Percentiles rank a stretch among this genome's conserved stretches.
Conservation (phyloP, 345 rosid genomes). For the Trapa incisa region DNA sequence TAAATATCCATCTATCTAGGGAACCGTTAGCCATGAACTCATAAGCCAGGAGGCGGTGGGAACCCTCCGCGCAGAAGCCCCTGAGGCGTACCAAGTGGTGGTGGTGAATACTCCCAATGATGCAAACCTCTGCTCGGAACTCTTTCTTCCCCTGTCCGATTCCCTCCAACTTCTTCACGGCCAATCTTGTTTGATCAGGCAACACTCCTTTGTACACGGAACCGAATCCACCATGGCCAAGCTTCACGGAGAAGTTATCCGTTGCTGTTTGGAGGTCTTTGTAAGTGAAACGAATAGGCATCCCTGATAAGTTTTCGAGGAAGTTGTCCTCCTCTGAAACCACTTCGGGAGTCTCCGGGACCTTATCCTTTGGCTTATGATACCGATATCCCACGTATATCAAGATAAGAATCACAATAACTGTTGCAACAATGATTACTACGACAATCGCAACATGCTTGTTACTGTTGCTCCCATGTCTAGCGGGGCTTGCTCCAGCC, state of each 20-base stretch:
- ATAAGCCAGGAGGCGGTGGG: slow-evolving; percentile 18
- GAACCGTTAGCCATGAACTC: slow-evolving; percentile 27
- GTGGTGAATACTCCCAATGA: slow-evolving; percentile 24
- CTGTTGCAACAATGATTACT: slow-evolving; percentile 14
- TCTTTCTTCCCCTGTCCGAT: slow-evolving; percentile 12
- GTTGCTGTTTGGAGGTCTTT: slow-evolving; percentile 26
- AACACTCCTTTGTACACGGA: slow-evolving; percentile 26
- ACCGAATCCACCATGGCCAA: slow-evolving; percentile 35
- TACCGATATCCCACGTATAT: slow-evolving; percentile 23
- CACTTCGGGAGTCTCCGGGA: slow-evolving; percentile 11
- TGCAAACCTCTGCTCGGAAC: slow-evolving; percentile 23
- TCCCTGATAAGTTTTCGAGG: slow-evolving; percentile 8
- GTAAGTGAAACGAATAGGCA: slow-evolving; percentile 14
- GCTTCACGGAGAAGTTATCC: slow-evolving; percentile 18
- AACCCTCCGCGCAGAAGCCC: slow-evolving; percentile 30
- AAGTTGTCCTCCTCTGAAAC: slow-evolving; percentile 27
- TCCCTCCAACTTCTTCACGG: slow-evolving; percentile 26
- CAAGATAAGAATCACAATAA: slow-evolving; percentile 18
- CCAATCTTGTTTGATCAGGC: slow-evolving; percentile 2
- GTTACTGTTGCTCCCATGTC: neutral
- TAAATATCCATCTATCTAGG: slow-evolving; percentile 17
- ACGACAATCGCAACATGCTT: slow-evolving; percentile 13
- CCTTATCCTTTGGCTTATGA: slow-evolving; percentile 5
- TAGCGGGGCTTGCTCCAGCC: neutral
- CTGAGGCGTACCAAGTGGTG: slow-evolving; percentile 26